Conservation (phyloP, 176 grass and related monocot genomes). For the Musa troglodytarum region DNA sequence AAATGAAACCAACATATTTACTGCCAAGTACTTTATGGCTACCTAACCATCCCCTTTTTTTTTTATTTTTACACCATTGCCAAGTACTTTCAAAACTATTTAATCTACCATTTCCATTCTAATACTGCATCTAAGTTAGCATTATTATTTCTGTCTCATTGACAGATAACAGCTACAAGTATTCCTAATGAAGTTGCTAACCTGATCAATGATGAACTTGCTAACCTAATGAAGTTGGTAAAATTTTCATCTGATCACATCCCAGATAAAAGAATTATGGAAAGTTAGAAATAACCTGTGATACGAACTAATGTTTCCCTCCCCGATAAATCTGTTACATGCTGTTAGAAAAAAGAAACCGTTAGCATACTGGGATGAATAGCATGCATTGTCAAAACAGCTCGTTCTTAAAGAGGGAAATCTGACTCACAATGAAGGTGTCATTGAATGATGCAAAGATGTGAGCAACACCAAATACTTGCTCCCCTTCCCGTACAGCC, state of each 20-base stretch:
- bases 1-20: too few relatives aligned
- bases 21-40: neutral
- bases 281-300: slow-evolving; percentile 32
- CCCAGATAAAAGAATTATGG: neutral
- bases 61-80: too few relatives aligned
- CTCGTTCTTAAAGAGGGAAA: neutral
- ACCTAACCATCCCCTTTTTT: neutral
- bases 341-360: slow-evolving; percentile 25
- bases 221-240: neutral
- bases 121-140: too few relatives aligned
- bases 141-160: too few relatives aligned
- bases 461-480: slow-evolving; percentile 60
- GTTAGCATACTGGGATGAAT: neutral
- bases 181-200: too few relatives aligned
- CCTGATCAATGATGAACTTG: neutral
- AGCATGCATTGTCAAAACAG: neutral
- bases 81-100: too few relatives aligned
- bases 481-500: slow-evolving; percentile 58
- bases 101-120: too few relatives aligned
- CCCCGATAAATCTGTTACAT: slow-evolving; percentile 81
- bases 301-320: slow-evolving; percentile 71
- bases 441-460: slow-evolving; percentile 87
- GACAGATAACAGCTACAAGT: too few relatives aligned
- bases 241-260: neutral
- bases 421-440: slow-evolving; percentile 56